A percentile compares a stretch with the other conserved stretches of the same genome.
Conservation (phyloP, 192 early-diverging fungal species). For the Backusella westeae region DNA sequence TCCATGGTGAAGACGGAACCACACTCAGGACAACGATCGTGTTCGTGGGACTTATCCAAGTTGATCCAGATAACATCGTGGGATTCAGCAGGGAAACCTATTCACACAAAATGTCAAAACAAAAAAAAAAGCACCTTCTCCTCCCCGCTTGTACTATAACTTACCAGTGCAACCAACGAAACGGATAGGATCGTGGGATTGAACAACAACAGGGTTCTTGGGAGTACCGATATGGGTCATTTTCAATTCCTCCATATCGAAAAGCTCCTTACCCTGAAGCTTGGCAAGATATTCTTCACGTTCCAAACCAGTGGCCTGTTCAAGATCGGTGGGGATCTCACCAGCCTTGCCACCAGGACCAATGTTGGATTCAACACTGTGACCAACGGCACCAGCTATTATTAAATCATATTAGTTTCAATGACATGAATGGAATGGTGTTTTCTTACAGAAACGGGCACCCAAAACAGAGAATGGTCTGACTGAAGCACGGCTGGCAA, state of each 20-base stretch:
- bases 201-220: conserved; percentile 83
- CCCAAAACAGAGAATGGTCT: conserved; percentile 50
- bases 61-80: conserved; percentile 93
- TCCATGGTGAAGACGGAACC: conserved; percentile 76
- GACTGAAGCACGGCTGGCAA: conserved; percentile 38
- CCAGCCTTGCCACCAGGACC: conserved; percentile 73
- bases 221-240: conserved; percentile 76
- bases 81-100: conserved; percentile 90
- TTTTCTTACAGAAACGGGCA: conserved; percentile 48
- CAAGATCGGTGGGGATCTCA: conserved; percentile 77
- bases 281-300: conserved; percentile 85
- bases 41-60: conserved; percentile 69
- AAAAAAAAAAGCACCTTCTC: not conserved
- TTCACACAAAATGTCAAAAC: not conserved
- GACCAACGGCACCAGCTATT: conserved; percentile 21
- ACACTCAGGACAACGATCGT: conserved; percentile 95
- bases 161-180: conserved; percentile 94
- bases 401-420: not conserved
- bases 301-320: conserved; percentile 88
- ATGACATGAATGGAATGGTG: not conserved
- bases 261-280: conserved; percentile 86
- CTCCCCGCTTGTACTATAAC: conserved; percentile 9
- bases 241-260: conserved; percentile 79
- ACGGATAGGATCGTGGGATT: conserved; percentile 74
- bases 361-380: conserved; percentile 14